phyloP scores from a whole-genome alignment of 177 flowering plant genomes.

The Vitis hybrid region DNA sequence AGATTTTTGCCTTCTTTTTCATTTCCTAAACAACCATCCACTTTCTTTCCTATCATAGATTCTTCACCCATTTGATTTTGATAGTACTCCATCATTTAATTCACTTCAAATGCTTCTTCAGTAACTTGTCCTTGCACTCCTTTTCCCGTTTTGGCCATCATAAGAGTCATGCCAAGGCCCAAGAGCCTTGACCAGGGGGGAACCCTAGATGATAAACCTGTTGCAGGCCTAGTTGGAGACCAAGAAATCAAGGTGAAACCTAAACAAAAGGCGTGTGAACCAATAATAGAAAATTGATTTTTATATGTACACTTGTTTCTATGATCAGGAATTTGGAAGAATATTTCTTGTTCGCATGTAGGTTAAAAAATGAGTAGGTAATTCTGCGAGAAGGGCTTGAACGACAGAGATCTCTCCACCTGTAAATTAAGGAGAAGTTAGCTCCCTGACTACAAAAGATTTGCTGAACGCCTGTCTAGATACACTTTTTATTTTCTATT shows the following conservation, averaged over 20 bases:
- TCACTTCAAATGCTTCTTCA: no score
- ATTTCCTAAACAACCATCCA: no score
- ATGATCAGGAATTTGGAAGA: slow-evolving; percentile 35
- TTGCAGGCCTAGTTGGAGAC: not conserved
- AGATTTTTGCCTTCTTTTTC: no score
- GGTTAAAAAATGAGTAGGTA: slow-evolving; percentile 74
- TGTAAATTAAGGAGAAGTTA: slow-evolving; percentile 31
- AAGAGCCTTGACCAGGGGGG: no score
- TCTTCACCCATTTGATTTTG: no score
- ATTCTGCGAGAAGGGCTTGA: slow-evolving; percentile 75
- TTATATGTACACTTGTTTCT: slow-evolving; percentile 21
- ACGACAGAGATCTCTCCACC: slow-evolving; percentile 71
- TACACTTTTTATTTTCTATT: not conserved
- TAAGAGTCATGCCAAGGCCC: not conserved
- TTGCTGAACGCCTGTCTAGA: no score
- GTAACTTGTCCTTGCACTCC: no score
- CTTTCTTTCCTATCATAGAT: no score
- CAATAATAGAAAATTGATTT: slow-evolving; percentile 3
- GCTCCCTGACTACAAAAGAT: not conserved
- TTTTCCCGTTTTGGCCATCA: no score
- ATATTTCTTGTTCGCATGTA: slow-evolving; percentile 71
- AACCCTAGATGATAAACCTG: no score
- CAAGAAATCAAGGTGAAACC: not conserved
- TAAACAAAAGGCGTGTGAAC: not conserved
- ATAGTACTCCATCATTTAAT: no score